phyloP scores from a whole-genome alignment of 2,329 filamentous ascomycete species.

The Hypoxylon sp. region DNA sequence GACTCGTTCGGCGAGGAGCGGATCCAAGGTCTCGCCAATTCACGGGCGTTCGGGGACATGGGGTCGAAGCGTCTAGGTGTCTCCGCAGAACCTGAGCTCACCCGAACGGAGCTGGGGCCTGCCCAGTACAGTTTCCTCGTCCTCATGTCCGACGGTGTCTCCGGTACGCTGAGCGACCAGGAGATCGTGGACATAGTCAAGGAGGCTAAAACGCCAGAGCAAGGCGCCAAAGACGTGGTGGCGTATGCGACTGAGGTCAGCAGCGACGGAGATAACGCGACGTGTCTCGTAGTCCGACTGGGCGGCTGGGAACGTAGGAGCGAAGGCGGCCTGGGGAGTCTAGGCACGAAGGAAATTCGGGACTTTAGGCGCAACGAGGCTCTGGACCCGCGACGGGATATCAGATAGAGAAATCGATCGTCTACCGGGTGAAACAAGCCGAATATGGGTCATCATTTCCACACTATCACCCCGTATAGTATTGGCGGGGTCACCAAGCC shows the following conservation, averaged over 20 bases:
- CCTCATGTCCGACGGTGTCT: constrained; percentile 89
- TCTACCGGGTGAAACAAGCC: background rate
- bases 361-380: constrained; percentile 87
- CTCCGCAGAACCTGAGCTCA: constrained; percentile 91
- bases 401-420: constrained; percentile 32
- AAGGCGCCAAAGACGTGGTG: constrained; percentile 83
- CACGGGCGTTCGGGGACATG: constrained; percentile 93
- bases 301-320: constrained; percentile 78
- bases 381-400: constrained; percentile 80
- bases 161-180: constrained; percentile 86
- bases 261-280: constrained; percentile 74
- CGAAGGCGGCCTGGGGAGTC: constrained; percentile 87
- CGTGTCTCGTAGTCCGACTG: constrained; percentile 74
- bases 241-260: constrained; percentile 90
- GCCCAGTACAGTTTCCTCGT: constrained; percentile 92
- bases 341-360: constrained; percentile 92
- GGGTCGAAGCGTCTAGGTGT: constrained; percentile 92
- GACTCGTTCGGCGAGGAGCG: constrained; percentile 98
- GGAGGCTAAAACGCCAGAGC: constrained; percentile 90
- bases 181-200: constrained; percentile 97
- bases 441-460: background rate
- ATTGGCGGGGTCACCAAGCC: background rate
- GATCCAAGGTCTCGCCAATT: constrained; percentile 93
- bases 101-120: constrained; percentile 80
- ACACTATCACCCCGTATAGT: background rate